A percentile compares a stretch with the other conserved stretches of the same genome.
Evolutionary conservation across 2,329 filamentous ascomycete species (phyloP).

Genomic region (Aspergillus sp.): DNA sequence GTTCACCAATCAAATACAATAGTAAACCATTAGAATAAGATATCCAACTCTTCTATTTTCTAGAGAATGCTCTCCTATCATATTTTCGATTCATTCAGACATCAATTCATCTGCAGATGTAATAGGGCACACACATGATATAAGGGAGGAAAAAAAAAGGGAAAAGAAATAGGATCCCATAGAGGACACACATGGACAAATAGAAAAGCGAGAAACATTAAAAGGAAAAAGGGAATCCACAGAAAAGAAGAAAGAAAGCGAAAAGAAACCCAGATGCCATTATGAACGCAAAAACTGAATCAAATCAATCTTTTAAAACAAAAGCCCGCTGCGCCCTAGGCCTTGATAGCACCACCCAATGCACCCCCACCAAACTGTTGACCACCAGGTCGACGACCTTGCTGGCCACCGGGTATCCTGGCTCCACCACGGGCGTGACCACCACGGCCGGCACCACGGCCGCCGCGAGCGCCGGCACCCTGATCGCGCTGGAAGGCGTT

Average conservation of each 20-base stretch:
- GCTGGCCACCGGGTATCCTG: constrained; percentile 31
- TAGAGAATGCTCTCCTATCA: constrained; percentile 1
- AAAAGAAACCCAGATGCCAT: constrained; percentile 18
- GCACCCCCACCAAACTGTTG: constrained; percentile 45
- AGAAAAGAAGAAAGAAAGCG: constrained; percentile 7
- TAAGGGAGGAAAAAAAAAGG: constrained; percentile 2
- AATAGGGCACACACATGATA: constrained; percentile 10
- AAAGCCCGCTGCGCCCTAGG: constrained; percentile 24
- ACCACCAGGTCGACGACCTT: constrained; percentile 39
- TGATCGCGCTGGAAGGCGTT: constrained; percentile 94
- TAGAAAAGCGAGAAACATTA: constrained; percentile 10
- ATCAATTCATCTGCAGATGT: constrained; percentile 15
- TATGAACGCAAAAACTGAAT: constrained; percentile 16
- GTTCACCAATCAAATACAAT: too few relatives aligned
- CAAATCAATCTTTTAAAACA: constrained; percentile 7
- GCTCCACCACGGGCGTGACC: constrained; percentile 32
- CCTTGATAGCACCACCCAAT: constrained; percentile 44
- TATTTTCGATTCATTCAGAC: constrained; percentile 7
- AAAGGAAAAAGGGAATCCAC: constrained; percentile 18
- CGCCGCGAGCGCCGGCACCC: constrained; percentile 61
- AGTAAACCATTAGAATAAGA: too few relatives aligned
- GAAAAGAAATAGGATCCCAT: constrained; percentile 2
- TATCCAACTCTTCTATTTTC: too few relatives aligned
- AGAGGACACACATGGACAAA: constrained; percentile 7
- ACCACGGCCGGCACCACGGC: constrained; percentile 44